phyloP scores from a whole-genome alignment of 2,329 filamentous ascomycete genomes.

The Talaromyces pinophilus region DNA sequence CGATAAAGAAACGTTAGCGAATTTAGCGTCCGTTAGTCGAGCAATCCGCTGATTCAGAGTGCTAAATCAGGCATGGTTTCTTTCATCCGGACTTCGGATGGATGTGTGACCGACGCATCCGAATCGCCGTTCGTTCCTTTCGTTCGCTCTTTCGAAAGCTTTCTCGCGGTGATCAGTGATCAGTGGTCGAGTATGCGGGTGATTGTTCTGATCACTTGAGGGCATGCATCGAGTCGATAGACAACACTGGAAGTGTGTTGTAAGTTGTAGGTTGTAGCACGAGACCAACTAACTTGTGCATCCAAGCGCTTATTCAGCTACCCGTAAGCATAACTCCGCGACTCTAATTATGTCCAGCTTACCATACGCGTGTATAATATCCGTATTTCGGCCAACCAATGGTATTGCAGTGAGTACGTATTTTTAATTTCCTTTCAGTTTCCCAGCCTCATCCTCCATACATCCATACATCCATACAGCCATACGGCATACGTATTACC shows the following conservation, averaged over 20 bases:
- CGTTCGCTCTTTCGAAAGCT: not conserved
- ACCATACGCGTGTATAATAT: not conserved
- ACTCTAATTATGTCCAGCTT: constrained; percentile 1
- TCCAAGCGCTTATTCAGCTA: not conserved
- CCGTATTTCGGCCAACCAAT: not conserved
- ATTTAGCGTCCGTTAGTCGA: not conserved
- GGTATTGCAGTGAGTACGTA: not conserved
- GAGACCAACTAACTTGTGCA: not conserved
- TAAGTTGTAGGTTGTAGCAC: not conserved
- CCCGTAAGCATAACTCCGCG: not conserved
- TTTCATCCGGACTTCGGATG: constrained; percentile 6
- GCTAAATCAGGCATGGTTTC: not conserved
- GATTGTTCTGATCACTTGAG: not conserved
- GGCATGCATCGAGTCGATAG: not conserved
- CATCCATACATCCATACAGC: not conserved
- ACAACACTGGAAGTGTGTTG: too few relatives aligned
- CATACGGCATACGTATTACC: not conserved
- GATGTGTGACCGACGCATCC: constrained; percentile 4
- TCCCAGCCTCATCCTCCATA: constrained; percentile 6
- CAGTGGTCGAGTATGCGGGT: not conserved
- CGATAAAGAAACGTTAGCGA: not conserved
- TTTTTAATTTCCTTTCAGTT: not conserved
- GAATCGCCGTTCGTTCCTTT: not conserved
- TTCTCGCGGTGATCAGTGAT: not conserved
- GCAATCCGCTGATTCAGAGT: constrained; percentile 8